Percentiles rank a stretch among this genome's conserved stretches.
Conservation (phyloP, 1,284 basidiomycete genomes). For the Wallemia ichthyophaga region DNA sequence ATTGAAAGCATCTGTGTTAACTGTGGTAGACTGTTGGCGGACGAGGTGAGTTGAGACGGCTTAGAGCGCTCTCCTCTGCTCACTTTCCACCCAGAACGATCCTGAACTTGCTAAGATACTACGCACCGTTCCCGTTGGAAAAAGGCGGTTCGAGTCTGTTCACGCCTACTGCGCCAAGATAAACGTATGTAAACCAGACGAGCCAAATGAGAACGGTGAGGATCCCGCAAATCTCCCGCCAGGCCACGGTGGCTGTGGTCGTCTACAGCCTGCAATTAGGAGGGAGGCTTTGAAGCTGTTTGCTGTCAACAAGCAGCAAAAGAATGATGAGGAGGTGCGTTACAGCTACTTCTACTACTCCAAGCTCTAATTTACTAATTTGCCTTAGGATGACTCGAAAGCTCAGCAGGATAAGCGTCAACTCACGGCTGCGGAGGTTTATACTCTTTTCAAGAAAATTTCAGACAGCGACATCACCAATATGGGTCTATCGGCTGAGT, state of each 20-base stretch:
- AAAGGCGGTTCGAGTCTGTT: constrained; percentile 33
- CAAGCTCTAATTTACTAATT: no score
- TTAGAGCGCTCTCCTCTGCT: no score
- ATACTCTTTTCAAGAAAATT: constrained; percentile 79
- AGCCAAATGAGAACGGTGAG: constrained; percentile 38
- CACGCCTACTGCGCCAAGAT: constrained; percentile 22
- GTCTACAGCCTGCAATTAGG: constrained; percentile 60
- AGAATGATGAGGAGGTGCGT: constrained; percentile 53
- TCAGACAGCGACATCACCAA: constrained; percentile 63
- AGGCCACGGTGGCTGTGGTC: constrained; percentile 87
- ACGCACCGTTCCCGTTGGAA: constrained; percentile 10
- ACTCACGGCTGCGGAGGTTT: constrained; percentile 63
- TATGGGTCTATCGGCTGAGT: constrained; percentile 77
- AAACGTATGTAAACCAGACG: constrained; percentile 9
- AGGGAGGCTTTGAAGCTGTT: constrained; percentile 91
- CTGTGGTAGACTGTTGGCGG: constrained; percentile 90
- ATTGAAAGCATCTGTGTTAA: constrained; percentile 95
- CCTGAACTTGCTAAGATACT: constrained; percentile 8
- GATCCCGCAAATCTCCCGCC: constrained; percentile 16
- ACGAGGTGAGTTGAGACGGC: constrained; percentile 61
- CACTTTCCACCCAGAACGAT: constrained; percentile 8
- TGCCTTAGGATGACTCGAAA: constrained; percentile 39
- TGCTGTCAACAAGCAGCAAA: constrained; percentile 75
- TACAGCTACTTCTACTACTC: background rate
- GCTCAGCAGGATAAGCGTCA: constrained; percentile 68